Conservation (phyloP, 768 basidiomycete genomes). For the Panellus pusillus region DNA sequence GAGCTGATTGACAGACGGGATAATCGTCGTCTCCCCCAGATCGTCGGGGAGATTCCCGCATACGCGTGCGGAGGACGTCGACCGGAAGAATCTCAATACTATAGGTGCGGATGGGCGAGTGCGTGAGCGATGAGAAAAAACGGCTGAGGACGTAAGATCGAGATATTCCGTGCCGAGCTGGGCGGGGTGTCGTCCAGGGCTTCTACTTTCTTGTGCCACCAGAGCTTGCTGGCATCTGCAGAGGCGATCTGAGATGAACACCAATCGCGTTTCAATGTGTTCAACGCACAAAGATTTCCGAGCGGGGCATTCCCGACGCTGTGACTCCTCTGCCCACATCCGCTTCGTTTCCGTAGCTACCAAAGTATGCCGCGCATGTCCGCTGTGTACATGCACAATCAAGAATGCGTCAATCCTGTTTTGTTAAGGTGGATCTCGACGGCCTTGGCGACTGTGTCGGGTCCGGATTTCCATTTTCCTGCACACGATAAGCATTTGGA, state of each 20-base stretch:
- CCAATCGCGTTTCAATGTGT: background rate
- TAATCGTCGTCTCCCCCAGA: constrained; percentile 44
- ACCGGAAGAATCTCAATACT: constrained; percentile 59
- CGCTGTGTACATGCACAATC: constrained; percentile 55
- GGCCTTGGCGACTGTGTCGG: constrained; percentile 69
- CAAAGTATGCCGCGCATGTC: constrained; percentile 3
- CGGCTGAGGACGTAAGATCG: constrained; percentile 53
- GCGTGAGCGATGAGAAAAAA: background rate
- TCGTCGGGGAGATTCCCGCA: no score
- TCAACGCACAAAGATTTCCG: constrained; percentile 52
- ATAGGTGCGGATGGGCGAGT: constrained; percentile 58
- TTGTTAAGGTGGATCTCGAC: constrained; percentile 74
- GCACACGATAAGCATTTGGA: constrained; percentile 2
- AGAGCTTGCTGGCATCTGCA: constrained; percentile 72
- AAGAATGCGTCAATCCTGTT: constrained; percentile 73
- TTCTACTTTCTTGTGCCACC: constrained; percentile 72
- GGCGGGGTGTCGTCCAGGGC: constrained; percentile 68
- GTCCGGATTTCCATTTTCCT: constrained; percentile 83
- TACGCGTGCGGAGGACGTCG: no score
- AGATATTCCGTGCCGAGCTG: constrained; percentile 85
- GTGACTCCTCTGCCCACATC: constrained; percentile 82
- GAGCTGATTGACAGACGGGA: constrained; percentile 40
- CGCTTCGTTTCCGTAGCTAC: constrained; percentile 70
- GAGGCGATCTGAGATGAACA: background rate
- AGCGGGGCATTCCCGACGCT: constrained; percentile 72